Conservation (phyloP, 2,329 filamentous ascomycete species). For the Talaromyces sp. region DNA sequence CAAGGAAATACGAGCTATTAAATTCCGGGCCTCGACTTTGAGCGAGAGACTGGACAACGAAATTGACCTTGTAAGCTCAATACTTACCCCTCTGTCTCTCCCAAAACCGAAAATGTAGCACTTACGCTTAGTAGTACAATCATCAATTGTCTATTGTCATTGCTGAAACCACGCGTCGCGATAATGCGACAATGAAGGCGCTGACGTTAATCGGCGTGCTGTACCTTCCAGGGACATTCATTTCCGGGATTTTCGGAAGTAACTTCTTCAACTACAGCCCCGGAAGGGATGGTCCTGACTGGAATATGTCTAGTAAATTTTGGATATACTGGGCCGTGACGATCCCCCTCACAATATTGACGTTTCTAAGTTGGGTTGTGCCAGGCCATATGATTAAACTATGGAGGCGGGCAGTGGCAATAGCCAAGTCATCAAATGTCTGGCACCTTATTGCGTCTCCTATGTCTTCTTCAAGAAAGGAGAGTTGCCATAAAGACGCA, state of each 20-base stretch:
- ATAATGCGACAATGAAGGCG: conserved; percentile 10
- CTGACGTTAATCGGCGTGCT: conserved; percentile 8
- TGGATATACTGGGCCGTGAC: conserved; percentile 11
- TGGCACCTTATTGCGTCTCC: neutral
- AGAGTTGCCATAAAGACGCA: neutral
- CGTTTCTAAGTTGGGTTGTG: conserved; percentile 1
- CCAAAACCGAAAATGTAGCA: neutral
- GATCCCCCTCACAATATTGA: conserved; percentile 8
- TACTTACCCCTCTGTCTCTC: neutral
- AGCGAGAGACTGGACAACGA: conserved; percentile 7
- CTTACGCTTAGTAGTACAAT: neutral
- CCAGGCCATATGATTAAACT: neutral
- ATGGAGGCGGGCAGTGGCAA: neutral
- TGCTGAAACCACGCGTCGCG: conserved; percentile 4
- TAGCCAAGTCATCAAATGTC: neutral
- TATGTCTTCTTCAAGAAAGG: neutral
- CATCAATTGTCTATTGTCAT: conserved; percentile 3
- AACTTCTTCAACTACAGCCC: conserved; percentile 10
- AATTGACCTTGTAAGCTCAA: conserved; percentile 6
- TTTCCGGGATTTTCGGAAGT: conserved; percentile 9
- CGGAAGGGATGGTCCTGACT: neutral
- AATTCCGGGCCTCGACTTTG: conserved; percentile 1
- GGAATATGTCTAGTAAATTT: conserved; percentile 9
- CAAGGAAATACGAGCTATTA: conserved; percentile 7
- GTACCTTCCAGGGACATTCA: conserved; percentile 9